Base-by-base conservation (phyloP, 345 rosid genomes). In the Erysimum cheiranthoides region DNA sequence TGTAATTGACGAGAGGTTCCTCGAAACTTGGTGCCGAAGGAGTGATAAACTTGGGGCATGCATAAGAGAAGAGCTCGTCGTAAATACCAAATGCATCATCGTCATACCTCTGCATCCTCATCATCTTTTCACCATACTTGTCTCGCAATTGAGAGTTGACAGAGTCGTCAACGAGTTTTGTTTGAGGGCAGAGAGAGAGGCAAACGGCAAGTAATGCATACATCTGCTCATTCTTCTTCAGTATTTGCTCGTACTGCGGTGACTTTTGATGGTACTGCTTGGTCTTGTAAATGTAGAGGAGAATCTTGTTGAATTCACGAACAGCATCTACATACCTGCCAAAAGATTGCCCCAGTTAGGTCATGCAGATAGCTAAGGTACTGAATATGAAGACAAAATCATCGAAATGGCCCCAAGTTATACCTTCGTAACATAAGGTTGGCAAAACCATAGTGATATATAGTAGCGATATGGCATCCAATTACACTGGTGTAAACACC, bases 171-270 rank as follows among this genome's bases (percentile, higher is more conserved):
- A 92, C 88, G 78, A 92, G 96, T 79, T 92, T 90, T 52, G 83
- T 82, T 76, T 92, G 99, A 16, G 98, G 99, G 57, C 99, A 95
- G 68, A 95, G 94, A 5, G 96, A 92, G 61, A 92, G 94, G 72
- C 84, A 81, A 77, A 92, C 84, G 0, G 94, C 97, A 68, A 95
- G 84, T 76, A 92, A 80, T 45, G 98, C 99, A 87, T 92, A 95
- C 97, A 95, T 95, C 82, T 95, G 99, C 81, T 95, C 99, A 73
- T 95, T 95, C 88, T 95, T 95, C 86, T 95, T 95, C 52, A 95
- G 84, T 70, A 95, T 85, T 76, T 90, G 99, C 83, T 92, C 98
- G 70, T 95, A 92, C 73, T 95, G 99, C 14, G 97, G 81, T 30
- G 98, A 92, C 71, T 92, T 89, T 78, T 92, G 90, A 70, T 95